A percentile compares a stretch with the other conserved stretches of the same genome.
Evolutionary conservation across 495 filamentous ascomycete species (phyloP).

Genomic region (Hypoxylon perforatum): DNA sequence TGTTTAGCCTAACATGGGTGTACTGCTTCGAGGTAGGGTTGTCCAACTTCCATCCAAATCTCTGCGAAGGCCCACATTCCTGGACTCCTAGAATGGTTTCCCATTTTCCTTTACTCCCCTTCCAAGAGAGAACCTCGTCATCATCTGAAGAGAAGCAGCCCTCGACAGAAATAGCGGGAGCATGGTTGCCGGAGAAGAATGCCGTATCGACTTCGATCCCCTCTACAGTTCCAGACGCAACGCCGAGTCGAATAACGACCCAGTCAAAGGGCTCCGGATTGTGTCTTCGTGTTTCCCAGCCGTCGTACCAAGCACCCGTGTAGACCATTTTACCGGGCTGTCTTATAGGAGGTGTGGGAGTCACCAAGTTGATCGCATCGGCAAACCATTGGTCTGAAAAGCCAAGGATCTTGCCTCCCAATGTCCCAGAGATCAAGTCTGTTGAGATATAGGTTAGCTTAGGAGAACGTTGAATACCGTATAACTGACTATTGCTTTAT

Average conservation of each 20-base stretch:
- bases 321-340: slow-evolving; percentile 85
- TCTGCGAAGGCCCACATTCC: slow-evolving; percentile 78
- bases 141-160: slow-evolving; percentile 73
- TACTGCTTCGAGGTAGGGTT: slow-evolving; percentile 70
- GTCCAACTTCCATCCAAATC: slow-evolving; percentile 82
- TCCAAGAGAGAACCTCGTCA: slow-evolving; percentile 68
- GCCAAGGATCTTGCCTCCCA: slow-evolving; percentile 78
- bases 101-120: slow-evolving; percentile 70
- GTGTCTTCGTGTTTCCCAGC: slow-evolving; percentile 93
- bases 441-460: slow-evolving; percentile 24
- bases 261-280: slow-evolving; percentile 84
- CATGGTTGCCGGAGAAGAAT: slow-evolving; percentile 89
- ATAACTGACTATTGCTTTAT: background rate
- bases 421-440: slow-evolving; percentile 81
- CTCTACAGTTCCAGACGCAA: slow-evolving; percentile 76
- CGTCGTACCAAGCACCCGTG: slow-evolving; percentile 93
- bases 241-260: slow-evolving; percentile 83
- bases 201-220: slow-evolving; percentile 90
- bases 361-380: slow-evolving; percentile 81
- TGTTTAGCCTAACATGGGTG: slow-evolving; percentile 86
- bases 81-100: slow-evolving; percentile 75
- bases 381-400: slow-evolving; percentile 93
- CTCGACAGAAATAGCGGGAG: slow-evolving; percentile 83
- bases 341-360: slow-evolving; percentile 76
- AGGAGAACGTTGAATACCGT: background rate